Evolutionary conservation across 2,329 filamentous ascomycete genomes (phyloP).

Genomic region (Fusarium cicatricum): DNA sequence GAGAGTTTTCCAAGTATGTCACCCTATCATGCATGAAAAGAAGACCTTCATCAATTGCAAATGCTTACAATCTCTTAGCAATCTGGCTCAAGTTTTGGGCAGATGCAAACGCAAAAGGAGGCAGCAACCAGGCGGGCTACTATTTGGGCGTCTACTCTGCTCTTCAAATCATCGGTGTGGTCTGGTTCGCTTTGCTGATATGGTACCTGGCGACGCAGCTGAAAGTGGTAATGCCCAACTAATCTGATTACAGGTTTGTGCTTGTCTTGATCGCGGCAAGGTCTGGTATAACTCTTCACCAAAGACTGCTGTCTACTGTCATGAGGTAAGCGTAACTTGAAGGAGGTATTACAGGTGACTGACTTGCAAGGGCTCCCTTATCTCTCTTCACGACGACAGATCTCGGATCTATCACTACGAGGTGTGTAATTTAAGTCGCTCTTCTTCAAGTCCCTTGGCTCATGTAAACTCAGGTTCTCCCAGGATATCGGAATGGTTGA

Average conservation of each 20-base stretch:
- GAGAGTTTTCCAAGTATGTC: constrained; percentile 43
- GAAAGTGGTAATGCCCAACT: neutral
- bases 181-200: constrained; percentile 35
- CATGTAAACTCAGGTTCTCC: constrained; percentile 46
- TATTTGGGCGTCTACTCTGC: constrained; percentile 41
- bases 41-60: neutral
- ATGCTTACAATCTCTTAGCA: constrained; percentile 19
- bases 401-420: constrained; percentile 51
- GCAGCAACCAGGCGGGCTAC: constrained; percentile 14
- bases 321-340: constrained; percentile 8
- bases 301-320: constrained; percentile 36
- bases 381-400: constrained; percentile 52
- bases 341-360: constrained; percentile 4
- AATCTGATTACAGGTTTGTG: constrained; percentile 36
- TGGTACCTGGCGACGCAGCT: constrained; percentile 26
- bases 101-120: constrained; percentile 27
- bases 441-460: too few species aligned
- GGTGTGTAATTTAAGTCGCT: constrained; percentile 36
- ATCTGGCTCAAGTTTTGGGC: constrained; percentile 47
- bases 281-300: constrained; percentile 40
- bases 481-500: constrained; percentile 56
- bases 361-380: constrained; percentile 47
- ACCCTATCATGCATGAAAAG: neutral
- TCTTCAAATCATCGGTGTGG: constrained; percentile 32
- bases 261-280: constrained; percentile 40